Conservation (phyloP, 2,329 filamentous ascomycete species). For the Fusarium decemcellulare region DNA sequence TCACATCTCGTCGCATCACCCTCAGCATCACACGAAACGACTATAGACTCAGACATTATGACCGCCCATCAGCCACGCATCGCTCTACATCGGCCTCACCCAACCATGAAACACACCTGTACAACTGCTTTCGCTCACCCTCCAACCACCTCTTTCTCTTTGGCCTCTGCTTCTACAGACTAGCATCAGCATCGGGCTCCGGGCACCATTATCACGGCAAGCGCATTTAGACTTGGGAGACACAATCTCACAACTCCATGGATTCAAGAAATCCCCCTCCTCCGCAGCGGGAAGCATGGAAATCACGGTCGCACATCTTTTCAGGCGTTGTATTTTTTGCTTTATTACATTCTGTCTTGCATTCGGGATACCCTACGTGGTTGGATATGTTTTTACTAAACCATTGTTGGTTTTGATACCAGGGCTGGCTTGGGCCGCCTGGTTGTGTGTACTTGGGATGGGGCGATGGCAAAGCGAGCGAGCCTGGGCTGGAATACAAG, state of each 20-base stretch:
- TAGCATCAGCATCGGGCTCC: slow-evolving; percentile 27
- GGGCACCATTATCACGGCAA: slow-evolving; percentile 27
- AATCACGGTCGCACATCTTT: slow-evolving; percentile 15
- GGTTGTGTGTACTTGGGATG: not conserved
- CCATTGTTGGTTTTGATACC: not conserved
- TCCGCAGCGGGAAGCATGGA: slow-evolving; percentile 10
- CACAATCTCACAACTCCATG: slow-evolving; percentile 12
- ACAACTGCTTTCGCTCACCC: slow-evolving; percentile 29
- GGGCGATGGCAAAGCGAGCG: not conserved
- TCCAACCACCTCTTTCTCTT: slow-evolving; percentile 4
- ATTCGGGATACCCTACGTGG: slow-evolving; percentile 44
- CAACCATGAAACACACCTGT: slow-evolving; percentile 19
- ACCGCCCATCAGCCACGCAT: slow-evolving; percentile 9
- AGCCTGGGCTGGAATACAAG: slow-evolving; percentile 11
- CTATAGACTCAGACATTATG: slow-evolving; percentile 34
- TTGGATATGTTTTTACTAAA: slow-evolving; percentile 27
- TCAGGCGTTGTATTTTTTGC: slow-evolving; percentile 39
- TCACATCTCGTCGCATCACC: not conserved
- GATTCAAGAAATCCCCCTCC: slow-evolving; percentile 1
- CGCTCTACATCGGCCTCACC: slow-evolving; percentile 11
- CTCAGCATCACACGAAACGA: slow-evolving; percentile 38
- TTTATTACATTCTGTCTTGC: slow-evolving; percentile 17
- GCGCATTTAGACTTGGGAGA: slow-evolving; percentile 41
- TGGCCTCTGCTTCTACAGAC: slow-evolving; percentile 14
- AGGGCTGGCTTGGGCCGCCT: slow-evolving; percentile 9